Evolutionary conservation across 2,329 filamentous ascomycete species (phyloP).

Genomic region (Fulvia fulva): DNA sequence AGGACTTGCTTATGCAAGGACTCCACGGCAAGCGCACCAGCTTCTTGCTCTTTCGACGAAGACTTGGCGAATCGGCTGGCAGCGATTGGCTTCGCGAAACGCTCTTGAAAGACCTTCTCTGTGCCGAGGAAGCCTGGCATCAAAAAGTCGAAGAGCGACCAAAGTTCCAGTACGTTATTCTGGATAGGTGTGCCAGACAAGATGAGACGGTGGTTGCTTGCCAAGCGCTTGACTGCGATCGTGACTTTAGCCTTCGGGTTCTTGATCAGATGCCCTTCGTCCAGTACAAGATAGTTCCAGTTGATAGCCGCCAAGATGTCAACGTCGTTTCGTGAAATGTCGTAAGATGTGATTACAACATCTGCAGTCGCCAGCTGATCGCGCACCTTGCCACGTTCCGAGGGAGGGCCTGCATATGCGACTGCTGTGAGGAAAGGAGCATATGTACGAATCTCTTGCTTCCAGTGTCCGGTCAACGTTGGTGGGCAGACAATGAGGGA

Average conservation of each 20-base stretch:
- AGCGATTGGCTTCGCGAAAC: conserved; percentile 91
- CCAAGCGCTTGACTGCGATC: conserved; percentile 81
- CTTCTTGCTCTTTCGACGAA: conserved; percentile 96
- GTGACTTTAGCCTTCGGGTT: conserved; percentile 97
- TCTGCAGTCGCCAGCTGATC: conserved; percentile 72
- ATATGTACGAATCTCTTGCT: conserved; percentile 93
- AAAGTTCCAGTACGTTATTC: conserved; percentile 94
- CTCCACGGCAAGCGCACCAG: conserved; percentile 91
- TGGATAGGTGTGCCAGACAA: conserved; percentile 96
- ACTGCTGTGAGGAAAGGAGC: conserved; percentile 88
- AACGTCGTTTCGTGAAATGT: conserved; percentile 94
- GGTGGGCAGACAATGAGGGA: conserved; percentile 95
- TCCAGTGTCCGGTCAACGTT: conserved; percentile 95
- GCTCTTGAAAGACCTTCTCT: conserved; percentile 94
- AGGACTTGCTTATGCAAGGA: conserved; percentile 98
- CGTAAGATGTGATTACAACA: conserved; percentile 95
- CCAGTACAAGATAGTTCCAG: conserved; percentile 97
- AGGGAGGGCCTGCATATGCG: conserved; percentile 85
- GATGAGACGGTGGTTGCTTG: conserved; percentile 91
- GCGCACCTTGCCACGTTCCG: conserved; percentile 70
- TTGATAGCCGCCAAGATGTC: conserved; percentile 76
- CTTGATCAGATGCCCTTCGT: conserved; percentile 98
- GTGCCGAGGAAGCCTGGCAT: conserved; percentile 97
- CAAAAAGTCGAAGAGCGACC: conserved; percentile 97
- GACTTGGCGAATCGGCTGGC: conserved; percentile 94